Evolutionary conservation across 2,329 filamentous ascomycete genomes (phyloP), one percentile per base, ranked within the genome.

Genomic region (Aspergillus unguis): DNA sequence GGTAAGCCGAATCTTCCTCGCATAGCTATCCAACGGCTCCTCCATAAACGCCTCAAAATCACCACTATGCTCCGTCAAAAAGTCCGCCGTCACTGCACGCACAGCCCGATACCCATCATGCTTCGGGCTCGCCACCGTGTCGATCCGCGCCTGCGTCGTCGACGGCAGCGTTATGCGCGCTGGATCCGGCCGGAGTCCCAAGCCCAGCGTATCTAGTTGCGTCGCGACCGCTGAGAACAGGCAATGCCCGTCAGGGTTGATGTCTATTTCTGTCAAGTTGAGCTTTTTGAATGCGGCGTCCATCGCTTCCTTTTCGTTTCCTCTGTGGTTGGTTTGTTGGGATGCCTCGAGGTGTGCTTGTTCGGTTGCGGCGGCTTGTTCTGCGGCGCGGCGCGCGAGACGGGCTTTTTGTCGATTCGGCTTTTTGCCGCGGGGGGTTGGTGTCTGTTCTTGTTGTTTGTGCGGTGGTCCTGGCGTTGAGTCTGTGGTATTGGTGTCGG

Each of bases 181-280:
- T 36, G 70, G 68, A 52, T 69, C 69, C n/a, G 71, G 71, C 36
- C 59, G 68, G 52, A 74, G 59, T 2, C 67, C 67, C 11, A 75
- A 28, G 57, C 69, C 62, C 41, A 78, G 72, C 49, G 80, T 76
- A 49, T 73, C 74, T 48, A 96, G 78, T 72, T 96, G 91, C 69
- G 94, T 90, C 27, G 92, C 92, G 46, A 97, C 81, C 0, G 94
- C 91, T 11, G 90, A 88, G 73, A 97, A 99, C 11, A 99, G 77
- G 68, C 94, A 99, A 74, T 99, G 94, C 0, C 94, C 94, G 71
- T 99, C 92, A 0, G 94, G 90, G 36, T 82, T 82, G 52, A 99
- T 91, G 53, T 90, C 85, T 62, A 88, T 82, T 75, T 96, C 89
- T 23, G 76, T 77, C 11, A 97, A 79, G 0, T 78, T 78, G 52